A percentile compares a stretch with the other conserved stretches of the same genome.
These are phyloP conservation scores for Eucalyptus regnans DNA, from an alignment of 345 rosid species.

Conservation along the genomic window DNA sequence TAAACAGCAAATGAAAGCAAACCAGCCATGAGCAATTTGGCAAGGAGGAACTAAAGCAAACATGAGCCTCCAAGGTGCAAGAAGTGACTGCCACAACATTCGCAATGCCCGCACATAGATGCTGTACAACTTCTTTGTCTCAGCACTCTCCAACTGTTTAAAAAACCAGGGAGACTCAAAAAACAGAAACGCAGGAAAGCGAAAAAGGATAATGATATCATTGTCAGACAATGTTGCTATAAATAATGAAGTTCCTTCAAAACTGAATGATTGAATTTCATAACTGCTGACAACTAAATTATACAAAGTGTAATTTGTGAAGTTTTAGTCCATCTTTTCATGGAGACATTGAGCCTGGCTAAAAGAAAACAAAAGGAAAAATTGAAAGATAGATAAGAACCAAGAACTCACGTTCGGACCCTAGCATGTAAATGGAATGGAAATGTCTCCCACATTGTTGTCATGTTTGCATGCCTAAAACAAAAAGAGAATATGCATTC, in stretches of 20 bases:
- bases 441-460: background rate
- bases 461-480: background rate
- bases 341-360: background rate
- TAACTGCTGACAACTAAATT: background rate
- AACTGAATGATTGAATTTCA: background rate
- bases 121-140: conserved; percentile 48
- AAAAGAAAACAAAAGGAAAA: background rate
- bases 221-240: background rate
- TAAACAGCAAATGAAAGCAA: conserved; percentile 79
- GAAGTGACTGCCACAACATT: conserved; percentile 49
- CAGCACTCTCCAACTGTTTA: conserved; percentile 53
- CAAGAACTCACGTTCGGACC: background rate
- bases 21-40: conserved; percentile 86
- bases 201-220: background rate
- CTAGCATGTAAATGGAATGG: background rate
- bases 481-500: background rate
- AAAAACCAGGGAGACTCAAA: background rate
- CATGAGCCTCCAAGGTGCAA: conserved; percentile 68
- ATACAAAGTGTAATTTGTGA: background rate
- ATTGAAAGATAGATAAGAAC: background rate
- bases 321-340: background rate
- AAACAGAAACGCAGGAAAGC: background rate
- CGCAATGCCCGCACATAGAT: conserved; percentile 20
- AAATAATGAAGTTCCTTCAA: background rate
- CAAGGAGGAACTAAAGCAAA: conserved; percentile 91